Conservation (phyloP, 345 rosid species). For the Diplotaxis tenuifolia region DNA sequence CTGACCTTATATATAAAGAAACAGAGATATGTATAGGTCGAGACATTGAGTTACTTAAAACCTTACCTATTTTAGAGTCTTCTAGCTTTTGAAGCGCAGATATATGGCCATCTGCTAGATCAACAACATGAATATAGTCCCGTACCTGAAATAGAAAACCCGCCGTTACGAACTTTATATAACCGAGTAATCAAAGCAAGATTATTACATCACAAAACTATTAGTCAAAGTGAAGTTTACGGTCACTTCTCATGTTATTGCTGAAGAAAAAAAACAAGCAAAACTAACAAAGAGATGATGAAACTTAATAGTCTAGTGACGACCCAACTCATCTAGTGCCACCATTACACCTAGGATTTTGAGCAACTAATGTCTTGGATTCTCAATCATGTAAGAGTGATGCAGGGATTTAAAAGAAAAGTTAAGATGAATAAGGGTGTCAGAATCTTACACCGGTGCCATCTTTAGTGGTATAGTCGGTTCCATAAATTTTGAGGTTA, state of each 20-base stretch:
- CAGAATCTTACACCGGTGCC: slow-evolving; percentile 88
- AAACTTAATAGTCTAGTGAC: background rate
- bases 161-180: background rate
- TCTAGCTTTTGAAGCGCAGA: slow-evolving; percentile 75
- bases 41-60: background rate
- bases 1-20: background rate
- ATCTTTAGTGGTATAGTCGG: slow-evolving; percentile 82
- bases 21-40: background rate
- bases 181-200: background rate
- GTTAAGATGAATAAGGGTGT: background rate
- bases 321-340: background rate
- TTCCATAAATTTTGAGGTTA: slow-evolving; percentile 76
- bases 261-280: background rate
- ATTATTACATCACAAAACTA: background rate
- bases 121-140: slow-evolving; percentile 92
- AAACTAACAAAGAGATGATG: background rate
- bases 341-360: background rate
- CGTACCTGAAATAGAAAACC: slow-evolving; percentile 58
- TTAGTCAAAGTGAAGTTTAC: background rate
- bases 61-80: slow-evolving; percentile 64
- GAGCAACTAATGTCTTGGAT: slow-evolving; percentile 22
- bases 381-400: background rate
- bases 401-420: background rate
- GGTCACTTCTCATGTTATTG: background rate
- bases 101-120: slow-evolving; percentile 92